Evolutionary conservation across 495 filamentous ascomycete species (phyloP).

Genomic region (Talaromyces thailandensis): DNA sequence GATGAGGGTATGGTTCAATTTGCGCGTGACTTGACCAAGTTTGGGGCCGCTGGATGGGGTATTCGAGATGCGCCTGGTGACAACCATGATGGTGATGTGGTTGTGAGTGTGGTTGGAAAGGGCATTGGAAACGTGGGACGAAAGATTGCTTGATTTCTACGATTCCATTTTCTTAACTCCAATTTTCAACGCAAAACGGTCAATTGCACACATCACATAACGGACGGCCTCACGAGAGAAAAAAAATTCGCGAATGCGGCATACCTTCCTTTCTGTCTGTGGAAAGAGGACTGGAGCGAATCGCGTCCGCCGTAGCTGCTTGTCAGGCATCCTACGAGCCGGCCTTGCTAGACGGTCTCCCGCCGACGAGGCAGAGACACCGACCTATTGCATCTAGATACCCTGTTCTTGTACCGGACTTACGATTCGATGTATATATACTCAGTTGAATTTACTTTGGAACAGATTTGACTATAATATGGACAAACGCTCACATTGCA

Average conservation of each 20-base stretch:
- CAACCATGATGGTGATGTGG: constrained; percentile 58
- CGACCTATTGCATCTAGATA: neutral
- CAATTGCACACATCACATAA: neutral
- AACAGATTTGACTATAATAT: neutral
- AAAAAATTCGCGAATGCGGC: neutral
- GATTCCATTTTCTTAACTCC: neutral
- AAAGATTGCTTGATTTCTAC: constrained; percentile 67
- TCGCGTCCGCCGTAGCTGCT: neutral
- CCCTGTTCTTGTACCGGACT: neutral
- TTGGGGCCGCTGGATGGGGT: constrained; percentile 83
- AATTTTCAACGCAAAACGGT: neutral
- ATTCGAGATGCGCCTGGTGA: constrained; percentile 63
- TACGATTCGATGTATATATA: neutral
- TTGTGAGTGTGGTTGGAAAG: constrained; percentile 85
- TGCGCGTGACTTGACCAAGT: constrained; percentile 72
- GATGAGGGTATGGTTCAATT: constrained; percentile 69
- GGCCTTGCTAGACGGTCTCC: neutral
- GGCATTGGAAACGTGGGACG: constrained; percentile 94
- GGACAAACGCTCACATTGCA: neutral
- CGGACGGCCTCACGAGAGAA: neutral
- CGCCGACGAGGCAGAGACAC: neutral
- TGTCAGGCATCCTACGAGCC: neutral
- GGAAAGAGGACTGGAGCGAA: neutral
- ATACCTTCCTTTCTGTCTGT: neutral
- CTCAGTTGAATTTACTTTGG: neutral